Base-by-base conservation (phyloP, 257 asterid genomes). In the Petrea volubilis region DNA sequence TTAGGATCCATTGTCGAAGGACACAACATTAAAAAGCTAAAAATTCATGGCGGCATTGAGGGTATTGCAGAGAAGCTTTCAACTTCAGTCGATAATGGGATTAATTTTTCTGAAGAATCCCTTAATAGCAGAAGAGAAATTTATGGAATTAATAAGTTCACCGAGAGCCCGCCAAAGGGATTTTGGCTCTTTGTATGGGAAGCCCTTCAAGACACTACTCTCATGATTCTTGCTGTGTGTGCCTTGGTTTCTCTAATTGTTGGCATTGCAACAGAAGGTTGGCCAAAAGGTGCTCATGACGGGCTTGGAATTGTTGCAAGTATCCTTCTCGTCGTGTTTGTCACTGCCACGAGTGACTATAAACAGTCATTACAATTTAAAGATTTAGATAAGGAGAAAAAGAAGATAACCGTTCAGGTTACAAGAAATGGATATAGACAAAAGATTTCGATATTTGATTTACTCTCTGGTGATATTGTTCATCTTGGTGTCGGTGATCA, bases 201-300 rank as follows among this genome's bases (percentile, higher is more conserved):
- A 87, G 96, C 97, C 67, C 87, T 91, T 76, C 97, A 91, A 84
- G 97, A 91, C 63, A 87, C 96, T 40, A 91, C 97, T n/a, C 95
- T 91, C 67, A 91, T 91, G 97, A 91, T 91, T 56, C 97, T 91
- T 82, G 95, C 81, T 44, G 85, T 84, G 3, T 91, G 97, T 78
- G 91, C 97, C 20, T 63, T 89, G 46, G 90, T 91, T 21, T 91
- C 97, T 55, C 73, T 91, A 76, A 64, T 80, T 52, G 97, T 91
- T 50, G 97, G 97, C 28, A 89, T 91, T 50, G 87, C 92, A 43
- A 89, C 97, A 0, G 97, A 91, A 83, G 97, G 97, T 68, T 91
- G 97, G 97, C 97, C 96, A 4, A 84, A 73, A 66, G 97, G 97
- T 18, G 96, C 96, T 70, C 97, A 91, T 66, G 97, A 91, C 70